A percentile compares a stretch with the other conserved stretches of the same genome.
Conservation (phyloP, 2,329 filamentous ascomycete genomes). For the Eurotiales sp. region DNA sequence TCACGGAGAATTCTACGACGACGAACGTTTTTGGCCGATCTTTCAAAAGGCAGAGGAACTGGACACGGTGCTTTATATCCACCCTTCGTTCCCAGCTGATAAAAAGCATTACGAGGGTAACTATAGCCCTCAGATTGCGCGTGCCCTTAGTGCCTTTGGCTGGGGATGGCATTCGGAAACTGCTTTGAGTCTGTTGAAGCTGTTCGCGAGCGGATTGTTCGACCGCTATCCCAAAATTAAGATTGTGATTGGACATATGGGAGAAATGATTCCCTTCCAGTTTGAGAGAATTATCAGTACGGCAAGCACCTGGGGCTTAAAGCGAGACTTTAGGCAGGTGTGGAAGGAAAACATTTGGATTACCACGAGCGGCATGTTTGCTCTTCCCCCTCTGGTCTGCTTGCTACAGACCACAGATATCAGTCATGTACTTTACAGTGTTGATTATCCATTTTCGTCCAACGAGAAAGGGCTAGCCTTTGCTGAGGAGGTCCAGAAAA, state of each 20-base stretch:
- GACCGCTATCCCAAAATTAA: slow-evolving; percentile 53
- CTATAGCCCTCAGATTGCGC: slow-evolving; percentile 23
- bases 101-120: slow-evolving; percentile 38
- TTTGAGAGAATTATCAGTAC: too few relatives aligned
- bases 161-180: slow-evolving; percentile 39
- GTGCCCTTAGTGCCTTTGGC: slow-evolving; percentile 19
- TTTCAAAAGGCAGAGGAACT: slow-evolving; percentile 43
- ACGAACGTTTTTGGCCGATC: slow-evolving; percentile 39
- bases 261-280: too few relatives aligned
- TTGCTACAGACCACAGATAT: slow-evolving; percentile 30
- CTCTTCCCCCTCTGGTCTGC: slow-evolving; percentile 45
- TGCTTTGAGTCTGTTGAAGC: slow-evolving; percentile 32
- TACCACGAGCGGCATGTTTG: slow-evolving; percentile 54
- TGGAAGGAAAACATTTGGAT: slow-evolving; percentile 57
- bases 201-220: slow-evolving; percentile 54
- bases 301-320: too few relatives aligned
- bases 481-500: slow-evolving; percentile 47
- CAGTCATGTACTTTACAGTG: slow-evolving; percentile 54
- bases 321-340: slow-evolving; percentile 51
- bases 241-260: slow-evolving; percentile 53
- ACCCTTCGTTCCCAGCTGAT: slow-evolving; percentile 43
- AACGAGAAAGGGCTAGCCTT: slow-evolving; percentile 49
- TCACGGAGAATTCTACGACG: slow-evolving; percentile 43
- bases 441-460: slow-evolving; percentile 55
- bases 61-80: slow-evolving; percentile 51